A percentile compares a stretch with the other conserved stretches of the same genome.
phyloP scores from a whole-genome alignment of 371 early-diverging fungal species.

The Chytridiales sp. region DNA sequence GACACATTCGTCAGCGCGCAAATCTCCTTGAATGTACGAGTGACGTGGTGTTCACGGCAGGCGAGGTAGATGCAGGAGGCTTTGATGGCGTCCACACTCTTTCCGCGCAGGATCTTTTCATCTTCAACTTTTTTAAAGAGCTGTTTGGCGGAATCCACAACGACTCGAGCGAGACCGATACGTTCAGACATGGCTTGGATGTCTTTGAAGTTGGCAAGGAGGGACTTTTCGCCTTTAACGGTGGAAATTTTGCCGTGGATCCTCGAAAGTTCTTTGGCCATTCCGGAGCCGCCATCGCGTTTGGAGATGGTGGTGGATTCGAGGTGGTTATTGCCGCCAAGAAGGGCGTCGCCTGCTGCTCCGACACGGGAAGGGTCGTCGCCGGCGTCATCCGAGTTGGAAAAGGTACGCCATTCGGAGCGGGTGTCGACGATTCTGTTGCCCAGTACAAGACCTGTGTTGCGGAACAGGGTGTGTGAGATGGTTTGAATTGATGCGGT shows the following conservation, averaged over 20 bases:
- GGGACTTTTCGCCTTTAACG: slow-evolving; percentile 72
- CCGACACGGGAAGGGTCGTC: slow-evolving; percentile 99
- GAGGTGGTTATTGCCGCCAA: slow-evolving; percentile 80
- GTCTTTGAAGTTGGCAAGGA: slow-evolving; percentile 89
- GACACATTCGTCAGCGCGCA: slow-evolving; percentile 91
- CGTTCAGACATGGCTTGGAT: slow-evolving; percentile 83
- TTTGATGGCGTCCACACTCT: slow-evolving; percentile 87
- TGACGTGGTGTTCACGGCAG: slow-evolving; percentile 87
- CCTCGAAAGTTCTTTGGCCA: slow-evolving; percentile 35
- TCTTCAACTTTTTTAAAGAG: slow-evolving; percentile 83
- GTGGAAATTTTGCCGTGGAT: slow-evolving; percentile 66
- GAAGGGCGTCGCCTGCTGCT: slow-evolving; percentile 85
- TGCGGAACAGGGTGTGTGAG: neutral
- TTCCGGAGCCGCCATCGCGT: slow-evolving; percentile 77
- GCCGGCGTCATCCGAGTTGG: slow-evolving; percentile 77
- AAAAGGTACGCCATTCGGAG: slow-evolving; percentile 99
- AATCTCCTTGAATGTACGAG: slow-evolving; percentile 98
- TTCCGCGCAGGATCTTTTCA: slow-evolving; percentile 86
- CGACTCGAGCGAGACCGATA: slow-evolving; percentile 79
- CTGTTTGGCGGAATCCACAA: slow-evolving; percentile 94
- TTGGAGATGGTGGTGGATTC: slow-evolving; percentile 85
- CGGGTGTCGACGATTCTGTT: slow-evolving; percentile 98
- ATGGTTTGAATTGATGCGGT: too few relatives aligned
- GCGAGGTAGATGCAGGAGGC: slow-evolving; percentile 97
- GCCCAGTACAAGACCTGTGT: slow-evolving; percentile 75